Percentiles rank a stretch among this genome's conserved stretches.
These are phyloP conservation scores for Salix exigua DNA, from an alignment of 345 rosid species.

Conservation along the genomic window DNA sequence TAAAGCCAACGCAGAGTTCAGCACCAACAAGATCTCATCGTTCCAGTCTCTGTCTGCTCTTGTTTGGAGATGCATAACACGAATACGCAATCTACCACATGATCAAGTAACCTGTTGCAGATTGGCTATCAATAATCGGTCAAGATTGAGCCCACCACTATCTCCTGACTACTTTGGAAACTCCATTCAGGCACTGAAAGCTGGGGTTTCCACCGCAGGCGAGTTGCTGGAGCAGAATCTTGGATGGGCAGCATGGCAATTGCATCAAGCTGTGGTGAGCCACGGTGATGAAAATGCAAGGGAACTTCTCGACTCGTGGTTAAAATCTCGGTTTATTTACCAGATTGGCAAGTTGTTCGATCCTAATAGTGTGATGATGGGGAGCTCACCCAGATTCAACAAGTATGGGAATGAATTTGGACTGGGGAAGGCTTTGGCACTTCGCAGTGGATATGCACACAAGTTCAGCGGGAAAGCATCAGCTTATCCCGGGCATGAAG, in stretches of 20 bases:
- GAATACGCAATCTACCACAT: constrained; percentile 31
- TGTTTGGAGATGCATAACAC: constrained; percentile 59
- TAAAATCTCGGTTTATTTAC: constrained; percentile 40
- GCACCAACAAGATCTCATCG: constrained; percentile 57
- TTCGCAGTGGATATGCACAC: constrained; percentile 63
- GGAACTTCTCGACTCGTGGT: constrained; percentile 42
- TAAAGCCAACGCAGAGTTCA: constrained; percentile 41
- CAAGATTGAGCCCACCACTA: constrained; percentile 50
- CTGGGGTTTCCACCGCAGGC: constrained; percentile 38
- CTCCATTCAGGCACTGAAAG: constrained; percentile 36
- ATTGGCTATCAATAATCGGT: constrained; percentile 46
- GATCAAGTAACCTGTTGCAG: constrained; percentile 47
- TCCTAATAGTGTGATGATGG: constrained; percentile 58
- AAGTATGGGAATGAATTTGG: constrained; percentile 77
- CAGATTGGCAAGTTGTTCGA: constrained; percentile 43
- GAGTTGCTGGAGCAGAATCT: constrained; percentile 47
- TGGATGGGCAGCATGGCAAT: constrained; percentile 65
- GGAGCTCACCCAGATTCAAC: constrained; percentile 80
- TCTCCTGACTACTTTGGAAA: constrained; percentile 61
- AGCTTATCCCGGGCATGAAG: constrained; percentile 57
- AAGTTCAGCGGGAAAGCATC: constrained; percentile 75
- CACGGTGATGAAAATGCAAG: constrained; percentile 36
- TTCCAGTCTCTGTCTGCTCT: constrained; percentile 63
- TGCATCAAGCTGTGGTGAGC: constrained; percentile 46
- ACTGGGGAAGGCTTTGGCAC: constrained; percentile 65